These are phyloP conservation scores for Salinomyces thailandicus DNA, from an alignment of 2,329 filamentous ascomycete species.

Conservation along the genomic window DNA sequence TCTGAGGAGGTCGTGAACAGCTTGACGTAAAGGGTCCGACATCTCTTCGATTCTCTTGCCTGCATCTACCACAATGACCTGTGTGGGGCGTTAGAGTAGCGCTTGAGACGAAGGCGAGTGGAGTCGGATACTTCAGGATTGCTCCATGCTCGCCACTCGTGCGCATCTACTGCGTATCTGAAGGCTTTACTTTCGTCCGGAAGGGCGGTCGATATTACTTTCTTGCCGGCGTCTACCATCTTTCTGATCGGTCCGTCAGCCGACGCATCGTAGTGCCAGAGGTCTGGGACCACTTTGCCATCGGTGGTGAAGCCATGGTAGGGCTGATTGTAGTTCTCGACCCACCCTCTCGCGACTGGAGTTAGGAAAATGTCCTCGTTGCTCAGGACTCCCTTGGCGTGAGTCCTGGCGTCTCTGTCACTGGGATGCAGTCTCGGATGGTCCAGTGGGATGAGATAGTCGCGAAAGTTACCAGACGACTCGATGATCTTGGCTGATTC, in stretches of 20 bases:
- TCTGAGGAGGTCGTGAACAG: constrained; percentile 46
- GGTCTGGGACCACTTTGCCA: constrained; percentile 33
- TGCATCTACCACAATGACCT: constrained; percentile 52
- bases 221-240: constrained; percentile 44
- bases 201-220: constrained; percentile 4
- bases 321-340: constrained; percentile 42
- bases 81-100: background rate
- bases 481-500: constrained; percentile 15
- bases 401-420: constrained; percentile 15
- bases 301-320: constrained; percentile 60
- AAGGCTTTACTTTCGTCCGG: constrained; percentile 39
- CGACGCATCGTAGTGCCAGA: constrained; percentile 9
- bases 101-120: background rate
- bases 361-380: constrained; percentile 16
- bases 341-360: constrained; percentile 18
- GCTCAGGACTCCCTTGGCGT: constrained; percentile 13
- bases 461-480: constrained; percentile 14
- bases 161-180: constrained; percentile 54
- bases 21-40: constrained; percentile 32
- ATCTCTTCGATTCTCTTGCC: constrained; percentile 60
- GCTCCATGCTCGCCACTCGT: constrained; percentile 58
- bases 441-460: constrained; percentile 16
- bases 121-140: constrained; percentile 52
- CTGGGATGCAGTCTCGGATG: constrained; percentile 16
- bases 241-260: constrained; percentile 38